Evolutionary conservation across 202 grass and related monocot species (phyloP), one percentile per base, ranked within the genome.

Genomic region (Elaeis oleifera): DNA sequence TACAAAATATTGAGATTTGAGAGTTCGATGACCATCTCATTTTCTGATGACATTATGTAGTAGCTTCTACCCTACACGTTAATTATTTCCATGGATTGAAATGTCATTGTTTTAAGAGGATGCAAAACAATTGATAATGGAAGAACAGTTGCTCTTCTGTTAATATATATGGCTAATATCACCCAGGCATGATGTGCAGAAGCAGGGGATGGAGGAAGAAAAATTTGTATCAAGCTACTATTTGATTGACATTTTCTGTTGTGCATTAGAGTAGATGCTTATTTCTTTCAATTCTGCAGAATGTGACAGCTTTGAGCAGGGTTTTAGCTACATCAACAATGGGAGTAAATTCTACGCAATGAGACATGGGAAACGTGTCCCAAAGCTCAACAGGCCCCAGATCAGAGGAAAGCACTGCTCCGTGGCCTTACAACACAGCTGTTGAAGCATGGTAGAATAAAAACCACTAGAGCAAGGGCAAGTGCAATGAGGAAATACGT

Each of bases 401-500:
- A 99, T 74, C 88, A 92, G 69, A 78, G 94, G 52, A 80, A 80
- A 65, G 94, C 85, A 27, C 79, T 92, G 20, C 56, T 92, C 51
- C 94, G 85, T 13, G 81, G 94, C 13, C 88, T 97, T 49, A 91
- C 81, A 50, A 92, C 94, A 1, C 82, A 97, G 60, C 69, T 86
- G 29, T 68, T 97, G 19, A 89, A 85, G 61, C 80, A 89, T 16
- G 94, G 88, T 18, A 80, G 94, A 69, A 99, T 99, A 64, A 99
- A 92, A 77, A 99, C 94, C 26, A 92, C 85, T 4, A 78, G 78
- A 61, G 67, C 88, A 62, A 83, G 85, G 29, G 88, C 94, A 68
- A 92, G 87, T 49, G 88, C 94, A 18, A 92, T 99, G 81, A 76
- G 94, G 51, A 88, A 85, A 61, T 92, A 66, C 44, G 84, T 88